phyloP scores from a whole-genome alignment of 495 filamentous ascomycete species.

The Xeromyces bisporus region DNA sequence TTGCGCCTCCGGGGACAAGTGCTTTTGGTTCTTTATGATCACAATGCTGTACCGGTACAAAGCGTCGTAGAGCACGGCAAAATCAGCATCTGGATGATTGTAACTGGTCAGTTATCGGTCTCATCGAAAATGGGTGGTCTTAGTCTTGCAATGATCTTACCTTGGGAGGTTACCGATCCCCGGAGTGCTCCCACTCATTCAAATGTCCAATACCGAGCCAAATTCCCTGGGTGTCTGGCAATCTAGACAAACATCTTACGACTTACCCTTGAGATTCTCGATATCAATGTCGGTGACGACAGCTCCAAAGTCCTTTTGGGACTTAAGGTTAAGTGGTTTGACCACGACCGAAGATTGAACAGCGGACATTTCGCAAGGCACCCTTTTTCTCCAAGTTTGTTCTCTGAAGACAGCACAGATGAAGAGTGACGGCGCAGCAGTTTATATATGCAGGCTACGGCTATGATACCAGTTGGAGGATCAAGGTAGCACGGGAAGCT shows the following conservation, averaged over 20 bases:
- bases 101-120: background rate
- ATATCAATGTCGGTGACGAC: background rate
- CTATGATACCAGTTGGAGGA: no score
- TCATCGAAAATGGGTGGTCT: no score
- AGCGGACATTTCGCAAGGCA: background rate
- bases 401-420: no score
- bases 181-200: background rate
- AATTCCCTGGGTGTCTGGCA: background rate
- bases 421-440: no score
- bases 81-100: constrained; percentile 34
- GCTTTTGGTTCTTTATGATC: constrained; percentile 48
- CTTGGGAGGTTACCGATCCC: background rate
- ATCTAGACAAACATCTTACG: background rate
- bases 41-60: constrained; percentile 48
- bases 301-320: background rate
- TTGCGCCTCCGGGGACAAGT: constrained; percentile 46
- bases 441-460: no score
- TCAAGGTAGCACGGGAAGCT: no score
- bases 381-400: no score
- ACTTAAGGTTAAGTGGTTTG: background rate
- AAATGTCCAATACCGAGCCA: no score
- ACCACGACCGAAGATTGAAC: background rate
- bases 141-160: no score
- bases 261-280: background rate
- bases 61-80: constrained; percentile 37